These are phyloP conservation scores for Lachnellula suecica DNA, from an alignment of 2,329 filamentous ascomycete species.

Conservation along the genomic window DNA sequence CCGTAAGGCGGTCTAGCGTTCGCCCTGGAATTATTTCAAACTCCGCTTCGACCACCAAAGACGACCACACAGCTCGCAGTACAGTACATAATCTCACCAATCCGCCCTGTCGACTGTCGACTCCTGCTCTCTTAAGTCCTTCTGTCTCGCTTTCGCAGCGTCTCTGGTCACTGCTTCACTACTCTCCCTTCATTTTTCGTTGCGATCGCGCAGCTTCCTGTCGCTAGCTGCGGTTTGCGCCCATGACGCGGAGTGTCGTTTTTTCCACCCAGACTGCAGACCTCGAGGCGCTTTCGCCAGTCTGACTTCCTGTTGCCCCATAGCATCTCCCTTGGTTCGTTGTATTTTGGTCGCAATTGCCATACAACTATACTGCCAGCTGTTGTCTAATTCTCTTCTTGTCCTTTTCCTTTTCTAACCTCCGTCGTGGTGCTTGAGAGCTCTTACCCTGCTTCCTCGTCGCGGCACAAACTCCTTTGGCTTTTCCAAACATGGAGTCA, in stretches of 20 bases:
- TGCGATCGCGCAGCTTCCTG: slow-evolving; percentile 23
- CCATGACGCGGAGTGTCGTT: slow-evolving; percentile 21
- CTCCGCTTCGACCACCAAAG: too few species aligned
- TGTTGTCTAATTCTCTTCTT: slow-evolving; percentile 22
- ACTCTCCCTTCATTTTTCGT: slow-evolving; percentile 9
- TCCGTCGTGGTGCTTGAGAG: slow-evolving; percentile 6
- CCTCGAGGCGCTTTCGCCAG: slow-evolving; percentile 16
- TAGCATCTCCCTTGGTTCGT: slow-evolving; percentile 22
- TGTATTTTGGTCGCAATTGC: slow-evolving; percentile 25
- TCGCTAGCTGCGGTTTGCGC: slow-evolving; percentile 15
- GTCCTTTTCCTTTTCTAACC: slow-evolving; percentile 22
- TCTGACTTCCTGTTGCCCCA: slow-evolving; percentile 8
- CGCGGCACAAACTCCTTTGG: slow-evolving; percentile 2
- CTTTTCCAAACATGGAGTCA: slow-evolving; percentile 23
- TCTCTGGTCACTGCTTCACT: slow-evolving; percentile 17
- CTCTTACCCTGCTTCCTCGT: slow-evolving; percentile 11
- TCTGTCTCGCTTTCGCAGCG: slow-evolving; percentile 14
- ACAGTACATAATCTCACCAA: slow-evolving; percentile 17
- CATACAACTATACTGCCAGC: slow-evolving; percentile 24
- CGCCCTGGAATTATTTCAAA: too few species aligned
- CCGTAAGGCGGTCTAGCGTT: too few species aligned
- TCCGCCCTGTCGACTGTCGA: slow-evolving; percentile 2
- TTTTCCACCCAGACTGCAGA: slow-evolving; percentile 14
- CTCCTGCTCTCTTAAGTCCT: slow-evolving; percentile 12
- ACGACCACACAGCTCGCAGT: too few species aligned